These are phyloP conservation scores for Cryphonectria carpinicola DNA, from an alignment of 2,329 filamentous ascomycete species.

Conservation along the genomic window DNA sequence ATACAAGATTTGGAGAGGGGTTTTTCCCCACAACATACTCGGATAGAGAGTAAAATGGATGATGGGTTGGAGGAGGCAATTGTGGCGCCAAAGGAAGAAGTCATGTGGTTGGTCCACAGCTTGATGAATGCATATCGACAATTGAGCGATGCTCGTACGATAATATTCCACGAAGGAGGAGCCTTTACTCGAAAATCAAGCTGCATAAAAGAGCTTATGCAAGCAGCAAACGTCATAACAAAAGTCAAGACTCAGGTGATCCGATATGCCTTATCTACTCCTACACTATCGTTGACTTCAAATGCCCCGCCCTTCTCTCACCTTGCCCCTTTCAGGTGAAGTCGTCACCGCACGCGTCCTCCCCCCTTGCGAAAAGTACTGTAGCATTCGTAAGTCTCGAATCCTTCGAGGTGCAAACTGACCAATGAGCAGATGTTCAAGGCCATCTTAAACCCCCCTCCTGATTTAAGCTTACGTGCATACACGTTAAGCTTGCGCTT, in stretches of 20 bases:
- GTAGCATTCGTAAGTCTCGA: slow-evolving; percentile 23
- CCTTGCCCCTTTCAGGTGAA: not conserved
- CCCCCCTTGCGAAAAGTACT: slow-evolving; percentile 3
- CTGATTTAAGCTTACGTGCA: slow-evolving; percentile 27
- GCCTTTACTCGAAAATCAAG: not conserved
- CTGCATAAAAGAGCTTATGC: not conserved
- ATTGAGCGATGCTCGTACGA: not conserved
- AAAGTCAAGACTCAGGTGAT: not conserved
- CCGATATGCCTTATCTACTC: not conserved
- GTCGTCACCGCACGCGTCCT: slow-evolving; percentile 24
- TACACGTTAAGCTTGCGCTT: slow-evolving; percentile 19
- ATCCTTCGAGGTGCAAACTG: not conserved
- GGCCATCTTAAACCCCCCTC: slow-evolving; percentile 6
- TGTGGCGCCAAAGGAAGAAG: not conserved
- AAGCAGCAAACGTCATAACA: slow-evolving; percentile 2
- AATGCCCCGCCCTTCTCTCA: not conserved
- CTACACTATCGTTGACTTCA: not conserved
- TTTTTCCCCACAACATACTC: slow-evolving; percentile 9
- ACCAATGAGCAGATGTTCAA: slow-evolving; percentile 8
- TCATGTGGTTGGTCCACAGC: not conserved
- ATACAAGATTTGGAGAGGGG: not conserved
- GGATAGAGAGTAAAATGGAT: slow-evolving; percentile 9
- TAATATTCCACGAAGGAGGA: not conserved
- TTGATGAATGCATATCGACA: not conserved
- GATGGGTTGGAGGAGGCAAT: not conserved